phyloP scores from a whole-genome alignment of 1,284 basidiomycete genomes.

The Ganoderma resinaceum region DNA sequence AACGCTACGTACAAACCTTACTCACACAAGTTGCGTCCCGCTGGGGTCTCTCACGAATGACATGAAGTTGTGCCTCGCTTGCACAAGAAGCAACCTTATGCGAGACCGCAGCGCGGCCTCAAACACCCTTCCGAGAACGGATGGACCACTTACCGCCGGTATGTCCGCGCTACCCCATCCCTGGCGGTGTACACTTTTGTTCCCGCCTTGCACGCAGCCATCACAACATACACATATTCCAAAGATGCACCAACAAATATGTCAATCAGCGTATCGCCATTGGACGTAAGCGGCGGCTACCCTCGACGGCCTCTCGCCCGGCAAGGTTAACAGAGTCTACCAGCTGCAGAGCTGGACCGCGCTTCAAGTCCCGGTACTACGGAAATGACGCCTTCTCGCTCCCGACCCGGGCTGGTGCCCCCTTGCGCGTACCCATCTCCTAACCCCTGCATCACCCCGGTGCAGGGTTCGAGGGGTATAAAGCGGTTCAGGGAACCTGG shows the following conservation, averaged over 20 bases:
- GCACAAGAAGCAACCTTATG: neutral
- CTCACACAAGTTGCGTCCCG: neutral
- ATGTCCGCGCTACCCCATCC: neutral
- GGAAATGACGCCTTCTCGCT: conserved; percentile 1
- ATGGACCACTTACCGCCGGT: neutral
- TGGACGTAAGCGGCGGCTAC: neutral
- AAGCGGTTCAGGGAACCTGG: neutral
- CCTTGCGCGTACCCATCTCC: neutral
- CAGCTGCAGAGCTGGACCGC: neutral
- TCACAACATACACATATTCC: conserved; percentile 1
- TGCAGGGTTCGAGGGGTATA: neutral
- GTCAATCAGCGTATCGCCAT: conserved; percentile 8
- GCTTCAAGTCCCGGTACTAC: neutral
- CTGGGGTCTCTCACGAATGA: neutral
- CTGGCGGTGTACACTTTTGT: neutral
- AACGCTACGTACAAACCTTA: neutral
- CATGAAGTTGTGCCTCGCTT: neutral
- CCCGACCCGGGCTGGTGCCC: neutral
- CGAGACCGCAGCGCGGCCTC: neutral
- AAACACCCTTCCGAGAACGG: neutral
- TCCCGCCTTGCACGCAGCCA: neutral
- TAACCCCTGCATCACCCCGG: neutral
- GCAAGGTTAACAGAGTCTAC: neutral
- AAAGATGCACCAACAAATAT: conserved; percentile 5
- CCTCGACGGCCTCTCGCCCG: neutral